A percentile compares a stretch with the other conserved stretches of the same genome.
Conservation (phyloP, 1,284 basidiomycete species). For the Amylostereum areolatum region DNA sequence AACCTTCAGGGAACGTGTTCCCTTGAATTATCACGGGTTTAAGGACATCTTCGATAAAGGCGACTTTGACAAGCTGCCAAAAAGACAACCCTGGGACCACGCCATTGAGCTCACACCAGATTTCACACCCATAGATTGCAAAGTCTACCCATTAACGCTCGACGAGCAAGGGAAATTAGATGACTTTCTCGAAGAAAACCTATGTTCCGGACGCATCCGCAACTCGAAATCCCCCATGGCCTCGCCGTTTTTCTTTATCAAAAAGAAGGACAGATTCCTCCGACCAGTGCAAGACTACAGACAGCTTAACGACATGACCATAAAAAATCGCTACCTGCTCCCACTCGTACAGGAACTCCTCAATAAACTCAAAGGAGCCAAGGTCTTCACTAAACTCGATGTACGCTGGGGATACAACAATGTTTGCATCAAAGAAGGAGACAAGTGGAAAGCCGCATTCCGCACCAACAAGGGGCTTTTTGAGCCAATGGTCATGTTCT, state of each 20-base stretch:
- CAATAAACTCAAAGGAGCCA: slow-evolving; percentile 1
- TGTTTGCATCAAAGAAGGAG: slow-evolving; percentile 4
- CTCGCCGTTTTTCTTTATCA: slow-evolving; percentile 38
- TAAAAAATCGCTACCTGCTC: slow-evolving; percentile 6
- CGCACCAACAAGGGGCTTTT: slow-evolving; percentile 5
- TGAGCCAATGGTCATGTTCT: slow-evolving; percentile 1
- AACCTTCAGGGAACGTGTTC: not conserved
- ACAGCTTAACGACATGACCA: slow-evolving; percentile 27
- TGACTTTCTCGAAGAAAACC: slow-evolving; percentile 31
- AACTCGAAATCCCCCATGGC: slow-evolving; percentile 29
- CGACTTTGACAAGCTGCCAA: not conserved
- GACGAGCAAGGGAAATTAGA: slow-evolving; percentile 26
- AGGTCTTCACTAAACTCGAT: slow-evolving; percentile 3
- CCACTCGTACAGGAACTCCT: slow-evolving; percentile 5
- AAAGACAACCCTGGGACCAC: not conserved
- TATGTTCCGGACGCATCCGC: slow-evolving; percentile 28
- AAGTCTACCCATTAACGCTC: slow-evolving; percentile 23
- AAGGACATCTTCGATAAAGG: not conserved
- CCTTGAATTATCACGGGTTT: not conserved
- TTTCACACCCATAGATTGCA: not conserved
- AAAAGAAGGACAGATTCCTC: slow-evolving; percentile 36
- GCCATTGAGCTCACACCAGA: not conserved
- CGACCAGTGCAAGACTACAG: slow-evolving; percentile 38
- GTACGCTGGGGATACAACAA: slow-evolving; percentile 9
- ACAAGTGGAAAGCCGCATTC: slow-evolving; percentile 9